These are phyloP conservation scores for Zoysia japonica DNA, from an alignment of 176 grass and related monocot species.

Conservation along the genomic window DNA sequence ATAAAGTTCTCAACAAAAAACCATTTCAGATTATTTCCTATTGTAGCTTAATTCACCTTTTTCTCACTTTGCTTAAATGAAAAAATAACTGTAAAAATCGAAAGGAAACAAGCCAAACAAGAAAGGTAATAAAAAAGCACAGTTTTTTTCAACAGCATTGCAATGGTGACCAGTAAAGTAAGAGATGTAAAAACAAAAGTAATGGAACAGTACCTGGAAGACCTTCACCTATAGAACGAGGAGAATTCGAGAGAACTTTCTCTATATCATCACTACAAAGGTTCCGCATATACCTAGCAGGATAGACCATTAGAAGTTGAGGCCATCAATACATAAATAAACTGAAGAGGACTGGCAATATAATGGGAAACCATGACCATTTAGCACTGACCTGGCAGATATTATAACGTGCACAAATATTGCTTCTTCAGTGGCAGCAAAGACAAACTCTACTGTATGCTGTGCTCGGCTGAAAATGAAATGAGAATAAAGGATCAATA, in stretches of 20 bases:
- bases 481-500: slow-evolving; percentile 48
- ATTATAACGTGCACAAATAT: slow-evolving; percentile 89
- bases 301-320: slow-evolving; percentile 39
- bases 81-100: neutral
- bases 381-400: slow-evolving; percentile 80
- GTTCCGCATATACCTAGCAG: slow-evolving; percentile 76
- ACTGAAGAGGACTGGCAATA: slow-evolving; percentile 29
- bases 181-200: slow-evolving; percentile 19
- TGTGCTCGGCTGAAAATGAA: slow-evolving; percentile 70
- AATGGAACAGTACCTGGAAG: slow-evolving; percentile 69
- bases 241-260: slow-evolving; percentile 76
- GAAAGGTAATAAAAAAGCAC: neutral
- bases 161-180: neutral
- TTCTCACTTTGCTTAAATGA: neutral
- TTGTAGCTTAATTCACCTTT: neutral
- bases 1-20: neutral
- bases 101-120: neutral
- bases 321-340: slow-evolving; percentile 17
- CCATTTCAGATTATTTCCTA: slow-evolving; percentile 9
- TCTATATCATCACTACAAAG: slow-evolving; percentile 93
- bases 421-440: slow-evolving; percentile 94
- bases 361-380: slow-evolving; percentile 20
- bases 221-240: slow-evolving; percentile 68
- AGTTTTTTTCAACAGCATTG: neutral
- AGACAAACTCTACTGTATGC: slow-evolving; percentile 88